phyloP scores from a whole-genome alignment of 2,329 filamentous ascomycete genomes.

The Sclerotinia sclerotiorum region DNA sequence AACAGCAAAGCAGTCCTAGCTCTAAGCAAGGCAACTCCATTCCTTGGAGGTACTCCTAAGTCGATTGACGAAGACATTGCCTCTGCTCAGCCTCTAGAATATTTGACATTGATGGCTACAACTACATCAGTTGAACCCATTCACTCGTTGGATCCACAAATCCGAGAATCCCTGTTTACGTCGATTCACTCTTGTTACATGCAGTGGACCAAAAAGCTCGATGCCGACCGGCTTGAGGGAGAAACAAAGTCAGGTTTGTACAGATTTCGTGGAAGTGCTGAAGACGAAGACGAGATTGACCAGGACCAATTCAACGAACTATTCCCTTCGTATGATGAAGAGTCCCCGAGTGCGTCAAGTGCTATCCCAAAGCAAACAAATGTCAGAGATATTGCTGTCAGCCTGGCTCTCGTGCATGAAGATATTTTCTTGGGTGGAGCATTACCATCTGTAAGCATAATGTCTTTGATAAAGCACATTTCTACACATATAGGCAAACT shows the following conservation, averaged over 20 bases:
- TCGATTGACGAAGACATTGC: slow-evolving; percentile 26
- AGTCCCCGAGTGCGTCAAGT: slow-evolving; percentile 31
- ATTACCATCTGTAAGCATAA: slow-evolving; percentile 34
- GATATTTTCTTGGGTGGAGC: slow-evolving; percentile 41
- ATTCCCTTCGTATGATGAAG: slow-evolving; percentile 74
- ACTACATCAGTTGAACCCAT: slow-evolving; percentile 51
- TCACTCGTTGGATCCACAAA: slow-evolving; percentile 43
- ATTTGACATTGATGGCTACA: slow-evolving; percentile 50
- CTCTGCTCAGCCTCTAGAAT: slow-evolving; percentile 45
- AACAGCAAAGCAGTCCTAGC: slow-evolving; percentile 24
- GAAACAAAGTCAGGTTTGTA: slow-evolving; percentile 76
- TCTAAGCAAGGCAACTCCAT: slow-evolving; percentile 53
- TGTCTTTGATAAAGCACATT: slow-evolving; percentile 36
- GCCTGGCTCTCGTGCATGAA: slow-evolving; percentile 60
- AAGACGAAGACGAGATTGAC: slow-evolving; percentile 73
- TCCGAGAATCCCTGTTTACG: slow-evolving; percentile 58
- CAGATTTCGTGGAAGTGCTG: slow-evolving; percentile 74
- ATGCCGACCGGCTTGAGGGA: slow-evolving; percentile 72
- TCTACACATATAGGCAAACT: slow-evolving; percentile 33
- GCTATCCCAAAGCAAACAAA: slow-evolving; percentile 17
- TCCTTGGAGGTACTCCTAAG: slow-evolving; percentile 49
- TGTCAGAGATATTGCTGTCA: slow-evolving; percentile 47
- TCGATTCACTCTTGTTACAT: slow-evolving; percentile 72
- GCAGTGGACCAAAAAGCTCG: slow-evolving; percentile 76
- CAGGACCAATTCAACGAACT: slow-evolving; percentile 74